These are phyloP conservation scores for Larix sibirica DNA, from an alignment of 83 land plant genomes.

Conservation along the genomic window DNA sequence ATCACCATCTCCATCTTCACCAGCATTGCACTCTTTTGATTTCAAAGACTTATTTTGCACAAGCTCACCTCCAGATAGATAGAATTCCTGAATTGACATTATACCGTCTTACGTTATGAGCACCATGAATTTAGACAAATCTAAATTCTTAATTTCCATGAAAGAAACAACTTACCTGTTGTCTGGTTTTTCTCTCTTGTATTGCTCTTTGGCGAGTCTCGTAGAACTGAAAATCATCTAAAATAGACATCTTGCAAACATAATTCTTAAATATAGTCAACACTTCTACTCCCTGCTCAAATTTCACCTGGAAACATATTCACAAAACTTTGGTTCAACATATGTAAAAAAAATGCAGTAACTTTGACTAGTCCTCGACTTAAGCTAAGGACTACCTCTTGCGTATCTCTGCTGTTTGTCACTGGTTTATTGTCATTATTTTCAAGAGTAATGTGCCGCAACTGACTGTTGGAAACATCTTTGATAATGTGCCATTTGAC, in stretches of 20 bases:
- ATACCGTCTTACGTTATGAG: neutral
- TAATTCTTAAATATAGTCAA: slow-evolving; percentile 55
- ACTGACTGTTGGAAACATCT: slow-evolving; percentile 41
- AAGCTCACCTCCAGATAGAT: neutral
- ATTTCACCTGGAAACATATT: slow-evolving; percentile 31
- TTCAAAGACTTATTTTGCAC: neutral
- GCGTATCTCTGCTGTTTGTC: slow-evolving; percentile 61
- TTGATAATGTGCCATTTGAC: slow-evolving; percentile 56
- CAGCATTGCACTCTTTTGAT: slow-evolving; percentile 31
- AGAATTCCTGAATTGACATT: neutral
- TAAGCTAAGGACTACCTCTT: slow-evolving; percentile 28
- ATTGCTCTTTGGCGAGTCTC: slow-evolving; percentile 48
- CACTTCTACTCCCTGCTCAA: slow-evolving; percentile 53
- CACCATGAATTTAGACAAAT: neutral
- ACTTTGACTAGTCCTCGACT: neutral
- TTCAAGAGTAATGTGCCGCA: slow-evolving; percentile 45
- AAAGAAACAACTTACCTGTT: slow-evolving; percentile 20
- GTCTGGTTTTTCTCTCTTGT: slow-evolving; percentile 47
- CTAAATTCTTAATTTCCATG: neutral
- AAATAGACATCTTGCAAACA: slow-evolving; percentile 41
- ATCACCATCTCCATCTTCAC: slow-evolving; percentile 13
- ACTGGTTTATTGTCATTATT: slow-evolving; percentile 60
- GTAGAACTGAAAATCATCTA: slow-evolving; percentile 64
- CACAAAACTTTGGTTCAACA: neutral
- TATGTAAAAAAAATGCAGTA: neutral